phyloP scores from a whole-genome alignment of 2,329 filamentous ascomycete genomes.

The Nakataea oryzae region DNA sequence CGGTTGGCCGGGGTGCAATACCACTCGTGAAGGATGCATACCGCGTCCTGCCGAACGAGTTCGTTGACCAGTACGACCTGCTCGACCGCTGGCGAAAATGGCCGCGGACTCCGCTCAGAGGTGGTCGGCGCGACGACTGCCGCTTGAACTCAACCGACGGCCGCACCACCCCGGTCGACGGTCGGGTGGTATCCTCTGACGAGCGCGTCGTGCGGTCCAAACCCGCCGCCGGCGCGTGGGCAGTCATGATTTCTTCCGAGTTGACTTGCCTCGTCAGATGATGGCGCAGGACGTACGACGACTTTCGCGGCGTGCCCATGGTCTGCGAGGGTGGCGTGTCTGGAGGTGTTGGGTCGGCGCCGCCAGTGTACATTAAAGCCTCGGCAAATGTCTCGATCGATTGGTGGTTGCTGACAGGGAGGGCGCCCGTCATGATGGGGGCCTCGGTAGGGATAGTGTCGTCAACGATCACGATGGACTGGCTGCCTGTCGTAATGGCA shows the following conservation, averaged over 20 bases:
- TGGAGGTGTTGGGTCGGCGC: conserved; percentile 47
- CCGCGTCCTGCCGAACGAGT: conserved; percentile 41
- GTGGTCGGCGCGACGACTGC: conserved; percentile 19
- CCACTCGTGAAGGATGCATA: conserved; percentile 52
- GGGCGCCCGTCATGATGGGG: conserved; percentile 39
- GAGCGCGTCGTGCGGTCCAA: conserved; percentile 10
- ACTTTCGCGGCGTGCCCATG: conserved; percentile 37
- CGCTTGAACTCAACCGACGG: conserved; percentile 14
- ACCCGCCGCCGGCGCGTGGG: conserved; percentile 29
- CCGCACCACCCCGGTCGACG: conserved; percentile 18
- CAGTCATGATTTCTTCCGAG: conserved; percentile 20
- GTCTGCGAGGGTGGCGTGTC: conserved; percentile 44
- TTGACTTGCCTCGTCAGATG: conserved; percentile 26
- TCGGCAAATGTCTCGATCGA: conserved; percentile 45
- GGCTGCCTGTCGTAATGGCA: conserved; percentile 67
- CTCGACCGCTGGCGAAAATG: conserved; percentile 37
- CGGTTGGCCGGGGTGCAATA: conserved; percentile 35
- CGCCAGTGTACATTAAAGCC: conserved; percentile 30
- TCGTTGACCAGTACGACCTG: conserved; percentile 35
- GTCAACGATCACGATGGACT: conserved; percentile 83
- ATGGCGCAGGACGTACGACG: conserved; percentile 43
- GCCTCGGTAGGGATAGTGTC: conserved; percentile 43
- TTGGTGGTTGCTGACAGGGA: conserved; percentile 26
- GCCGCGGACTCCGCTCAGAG: conserved; percentile 20
- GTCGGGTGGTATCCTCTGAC: conserved; percentile 22